Base-by-base conservation (phyloP, 495 filamentous ascomycete genomes). In the Neurospora sp. region DNA sequence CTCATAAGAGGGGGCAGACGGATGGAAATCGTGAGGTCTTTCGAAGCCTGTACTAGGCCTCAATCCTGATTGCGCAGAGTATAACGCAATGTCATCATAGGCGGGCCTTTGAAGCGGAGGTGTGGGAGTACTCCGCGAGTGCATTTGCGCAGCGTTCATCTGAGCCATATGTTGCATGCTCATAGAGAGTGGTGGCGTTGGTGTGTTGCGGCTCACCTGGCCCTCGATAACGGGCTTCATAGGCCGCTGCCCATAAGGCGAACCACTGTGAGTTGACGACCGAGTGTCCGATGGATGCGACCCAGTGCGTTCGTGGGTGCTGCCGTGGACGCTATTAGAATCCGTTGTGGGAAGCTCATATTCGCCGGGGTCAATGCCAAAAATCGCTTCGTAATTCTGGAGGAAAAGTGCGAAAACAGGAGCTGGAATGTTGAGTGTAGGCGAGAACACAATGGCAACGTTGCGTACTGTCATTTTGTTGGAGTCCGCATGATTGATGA, bases 401-500 rank as follows among this genome's bases (percentile, higher is more conserved):
- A 99, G 87, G 82, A 99, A 96, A 82, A 94, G 86, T 3, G 94
- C 94, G 77, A 99, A 97, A 8, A 99, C 92, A 19, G 96, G 94
- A 1, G 94, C 93, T 0, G 96, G 94, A 48, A 99, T 98, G 82
- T 98, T 98, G 39, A 98, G 87, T 1, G 96, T 98, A 2, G 96
- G 96, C n/a, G 96, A 96, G 82, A 98, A 99, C 72, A 98, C 94
- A 74, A 99, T 99, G 76, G 96, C 94, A 70, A 99, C 94, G 81
- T 99, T 99, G 45, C 96, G 89, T 71, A 98, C 93, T 6, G 91
- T 97, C 96, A 99, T 99, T 85, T 98, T 98, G 84, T 99, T 99
- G 76, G 92, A 85, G 75, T 94, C 91, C 3, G 93, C 87, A 75
- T 98, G 92, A 78, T 94, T 92, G 75, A 97, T 92, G 76, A 98